phyloP scores from a whole-genome alignment of 2,329 filamentous ascomycete genomes.

The Pyrenophora seminiperda region DNA sequence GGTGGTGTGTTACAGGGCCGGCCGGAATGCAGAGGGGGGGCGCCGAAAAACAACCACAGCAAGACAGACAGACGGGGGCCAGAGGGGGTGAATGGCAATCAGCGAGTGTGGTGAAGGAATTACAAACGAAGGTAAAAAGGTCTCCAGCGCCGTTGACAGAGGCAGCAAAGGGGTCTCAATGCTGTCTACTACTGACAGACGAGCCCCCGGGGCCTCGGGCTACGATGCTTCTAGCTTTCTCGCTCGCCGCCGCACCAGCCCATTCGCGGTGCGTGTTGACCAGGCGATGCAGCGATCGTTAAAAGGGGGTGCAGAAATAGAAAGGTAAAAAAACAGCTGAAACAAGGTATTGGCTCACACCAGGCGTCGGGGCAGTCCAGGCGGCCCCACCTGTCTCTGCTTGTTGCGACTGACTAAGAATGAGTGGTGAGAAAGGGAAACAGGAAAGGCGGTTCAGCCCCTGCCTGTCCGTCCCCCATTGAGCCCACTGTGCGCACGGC shows the following conservation, averaged over 20 bases:
- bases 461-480: no score
- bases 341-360: slow-evolving; percentile 18
- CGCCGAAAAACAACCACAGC: slow-evolving; percentile 21
- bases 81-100: slow-evolving; percentile 28
- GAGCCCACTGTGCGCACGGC: neutral
- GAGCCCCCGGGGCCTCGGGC: slow-evolving; percentile 10
- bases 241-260: slow-evolving; percentile 19
- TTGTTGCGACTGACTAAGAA: slow-evolving; percentile 15
- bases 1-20: slow-evolving; percentile 5
- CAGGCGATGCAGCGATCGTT: slow-evolving; percentile 17
- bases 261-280: slow-evolving; percentile 25
- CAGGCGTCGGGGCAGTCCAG: neutral
- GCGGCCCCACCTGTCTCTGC: slow-evolving; percentile 21
- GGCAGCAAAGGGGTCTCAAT: slow-evolving; percentile 28
- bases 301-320: slow-evolving; percentile 33
- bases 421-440: neutral
- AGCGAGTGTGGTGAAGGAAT: slow-evolving; percentile 38
- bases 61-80: neutral
- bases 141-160: slow-evolving; percentile 25
- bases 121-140: slow-evolving; percentile 40
- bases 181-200: slow-evolving; percentile 14
- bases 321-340: slow-evolving; percentile 21
- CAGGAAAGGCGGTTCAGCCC: no score
- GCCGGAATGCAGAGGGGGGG: slow-evolving; percentile 34
- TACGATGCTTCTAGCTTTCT: slow-evolving; percentile 11